Conservation (phyloP, 805 yeast genomes). For the Myxozyma melibiosi region DNA sequence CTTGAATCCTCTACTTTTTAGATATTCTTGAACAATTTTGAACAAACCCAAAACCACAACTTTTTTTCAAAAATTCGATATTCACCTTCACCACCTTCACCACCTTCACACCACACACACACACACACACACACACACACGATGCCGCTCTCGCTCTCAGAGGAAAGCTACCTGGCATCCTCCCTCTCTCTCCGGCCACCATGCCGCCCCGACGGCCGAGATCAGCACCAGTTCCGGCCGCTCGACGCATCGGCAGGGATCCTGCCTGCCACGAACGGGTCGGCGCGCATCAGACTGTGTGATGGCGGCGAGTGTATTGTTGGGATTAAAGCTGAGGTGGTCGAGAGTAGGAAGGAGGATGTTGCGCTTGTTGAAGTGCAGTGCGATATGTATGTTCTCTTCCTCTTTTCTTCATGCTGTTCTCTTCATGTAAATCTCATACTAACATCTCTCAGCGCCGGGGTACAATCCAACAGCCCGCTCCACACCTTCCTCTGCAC, state of each 20-base stretch:
- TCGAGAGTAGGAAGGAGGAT: slow-evolving; percentile 44
- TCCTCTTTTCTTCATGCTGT: neutral
- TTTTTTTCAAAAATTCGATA: neutral
- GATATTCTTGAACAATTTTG: neutral
- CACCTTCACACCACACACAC: neutral
- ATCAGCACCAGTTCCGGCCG: slow-evolving; percentile 75
- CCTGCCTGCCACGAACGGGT: slow-evolving; percentile 87
- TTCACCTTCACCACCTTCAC: neutral
- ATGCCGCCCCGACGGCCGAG: slow-evolving; percentile 84
- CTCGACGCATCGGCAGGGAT: slow-evolving; percentile 79
- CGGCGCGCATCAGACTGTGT: slow-evolving; percentile 78
- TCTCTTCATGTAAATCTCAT: neutral
- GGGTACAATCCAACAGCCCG: slow-evolving; percentile 52
- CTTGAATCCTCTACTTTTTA: neutral
- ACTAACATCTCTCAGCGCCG: slow-evolving; percentile 32
- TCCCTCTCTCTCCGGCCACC: slow-evolving; percentile 64
- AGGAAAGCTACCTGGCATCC: slow-evolving; percentile 64
- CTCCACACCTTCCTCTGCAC: slow-evolving; percentile 66
- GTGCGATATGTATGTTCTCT: slow-evolving; percentile 28
- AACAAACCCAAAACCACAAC: neutral
- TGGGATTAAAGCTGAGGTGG: slow-evolving; percentile 82
- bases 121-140: neutral
- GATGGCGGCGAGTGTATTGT: slow-evolving; percentile 95
- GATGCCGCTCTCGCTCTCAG: slow-evolving; percentile 45
- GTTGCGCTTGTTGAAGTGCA: slow-evolving; percentile 78